phyloP scores from a whole-genome alignment of 164 flowering plant genomes.

The Liriodendron chinense region DNA sequence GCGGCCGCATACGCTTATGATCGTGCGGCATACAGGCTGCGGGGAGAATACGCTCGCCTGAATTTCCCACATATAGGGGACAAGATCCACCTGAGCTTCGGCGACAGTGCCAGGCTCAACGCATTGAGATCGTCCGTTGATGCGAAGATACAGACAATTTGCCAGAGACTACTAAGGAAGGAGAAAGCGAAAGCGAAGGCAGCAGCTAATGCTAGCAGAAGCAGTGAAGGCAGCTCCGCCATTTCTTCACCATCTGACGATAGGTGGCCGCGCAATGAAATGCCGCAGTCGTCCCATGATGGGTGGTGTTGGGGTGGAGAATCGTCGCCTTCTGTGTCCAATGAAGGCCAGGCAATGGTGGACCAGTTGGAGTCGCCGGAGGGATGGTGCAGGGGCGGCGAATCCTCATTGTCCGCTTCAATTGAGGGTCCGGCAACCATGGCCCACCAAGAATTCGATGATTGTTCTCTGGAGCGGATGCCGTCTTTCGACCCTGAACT shows the following conservation, averaged over 20 bases:
- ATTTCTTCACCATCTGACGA: neutral
- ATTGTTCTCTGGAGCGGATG: conserved; percentile 55
- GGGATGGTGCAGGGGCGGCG: conserved; percentile 33
- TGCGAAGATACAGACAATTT: conserved; percentile 83
- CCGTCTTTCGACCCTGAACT: conserved; percentile 87
- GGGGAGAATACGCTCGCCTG: conserved; percentile 84
- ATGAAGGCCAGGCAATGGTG: neutral
- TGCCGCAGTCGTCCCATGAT: conserved; percentile 13
- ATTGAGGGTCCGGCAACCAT: conserved; percentile 3
- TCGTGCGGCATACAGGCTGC: conserved; percentile 81
- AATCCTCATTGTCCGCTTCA: conserved; percentile 29
- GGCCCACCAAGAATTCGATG: conserved; percentile 34
- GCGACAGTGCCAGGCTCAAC: conserved; percentile 33
- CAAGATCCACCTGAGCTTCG: conserved; percentile 41
- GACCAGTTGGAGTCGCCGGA: conserved; percentile 26
- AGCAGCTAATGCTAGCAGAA: neutral
- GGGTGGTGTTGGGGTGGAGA: conserved; percentile 34
- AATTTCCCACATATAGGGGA: conserved; percentile 76
- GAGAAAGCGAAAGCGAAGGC: conserved; percentile 30
- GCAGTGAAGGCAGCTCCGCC: conserved; percentile 8
- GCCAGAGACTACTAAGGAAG: conserved; percentile 51
- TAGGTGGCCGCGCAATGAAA: neutral
- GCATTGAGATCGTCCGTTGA: conserved; percentile 62
- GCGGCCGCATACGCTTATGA: conserved; percentile 95
- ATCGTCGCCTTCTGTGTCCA: conserved; percentile 5